Conservation (phyloP, 495 filamentous ascomycete genomes). For the Parathielavia hyrcaniae region DNA sequence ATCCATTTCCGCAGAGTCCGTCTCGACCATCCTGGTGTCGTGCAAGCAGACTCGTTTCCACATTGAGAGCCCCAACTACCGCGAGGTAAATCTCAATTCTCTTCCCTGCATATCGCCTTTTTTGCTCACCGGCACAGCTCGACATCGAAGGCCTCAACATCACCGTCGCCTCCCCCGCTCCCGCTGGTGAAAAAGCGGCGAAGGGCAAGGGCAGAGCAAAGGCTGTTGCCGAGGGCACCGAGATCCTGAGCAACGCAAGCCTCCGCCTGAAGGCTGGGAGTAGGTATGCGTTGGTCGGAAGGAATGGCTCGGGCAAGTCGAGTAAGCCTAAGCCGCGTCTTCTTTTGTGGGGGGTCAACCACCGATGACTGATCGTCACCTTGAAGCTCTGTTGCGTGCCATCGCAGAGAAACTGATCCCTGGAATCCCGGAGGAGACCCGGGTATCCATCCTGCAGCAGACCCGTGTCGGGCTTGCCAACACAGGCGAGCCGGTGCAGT, state of each 20-base stretch:
- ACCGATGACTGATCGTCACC: not conserved
- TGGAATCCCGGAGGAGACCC: slow-evolving; percentile 61
- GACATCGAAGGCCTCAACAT: slow-evolving; percentile 63
- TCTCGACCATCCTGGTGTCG: slow-evolving; percentile 46
- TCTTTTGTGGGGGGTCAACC: not conserved
- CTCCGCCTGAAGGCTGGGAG: slow-evolving; percentile 62
- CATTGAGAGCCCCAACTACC: slow-evolving; percentile 47
- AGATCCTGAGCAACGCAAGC: slow-evolving; percentile 62
- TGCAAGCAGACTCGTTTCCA: slow-evolving; percentile 56
- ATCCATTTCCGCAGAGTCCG: slow-evolving; percentile 43
- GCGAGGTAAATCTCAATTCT: slow-evolving; percentile 38
- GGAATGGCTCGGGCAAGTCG: slow-evolving; percentile 77
- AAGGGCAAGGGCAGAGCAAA: slow-evolving; percentile 44
- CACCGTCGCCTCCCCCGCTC: slow-evolving; percentile 43
- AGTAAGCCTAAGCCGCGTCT: slow-evolving; percentile 45
- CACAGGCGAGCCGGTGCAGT: slow-evolving; percentile 19
- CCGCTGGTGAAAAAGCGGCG: slow-evolving; percentile 26
- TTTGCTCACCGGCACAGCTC: slow-evolving; percentile 40
- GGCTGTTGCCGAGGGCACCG: slow-evolving; percentile 48
- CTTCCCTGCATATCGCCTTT: not conserved
- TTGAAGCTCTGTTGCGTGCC: slow-evolving; percentile 59
- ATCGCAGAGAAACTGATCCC: slow-evolving; percentile 74
- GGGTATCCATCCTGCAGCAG: slow-evolving; percentile 68
- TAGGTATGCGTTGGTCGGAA: slow-evolving; percentile 66
- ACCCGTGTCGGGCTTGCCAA: slow-evolving; percentile 42